Evolutionary conservation across 2,329 filamentous ascomycete genomes (phyloP), one percentile per base, ranked within the genome.

Genomic region (Trichoderma harzianum): DNA sequence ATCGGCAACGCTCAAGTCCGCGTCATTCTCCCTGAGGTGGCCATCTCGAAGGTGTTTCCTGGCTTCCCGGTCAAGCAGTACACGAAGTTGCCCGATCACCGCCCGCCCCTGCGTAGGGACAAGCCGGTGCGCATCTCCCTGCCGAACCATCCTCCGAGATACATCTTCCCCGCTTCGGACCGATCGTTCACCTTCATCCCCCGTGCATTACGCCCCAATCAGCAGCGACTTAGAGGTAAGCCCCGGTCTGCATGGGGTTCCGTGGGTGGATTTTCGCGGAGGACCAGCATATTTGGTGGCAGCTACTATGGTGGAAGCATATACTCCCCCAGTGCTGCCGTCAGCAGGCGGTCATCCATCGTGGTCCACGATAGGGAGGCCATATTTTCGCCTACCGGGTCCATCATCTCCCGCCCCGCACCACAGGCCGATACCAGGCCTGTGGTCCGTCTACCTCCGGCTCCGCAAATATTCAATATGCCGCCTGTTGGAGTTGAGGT

Each of bases 131-230:
- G 96, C 65, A 93, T 99, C 76, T 98, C 94, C 10, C 86, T 99
- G 55, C 95, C 96, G 2, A 87, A 92, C 32, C 88, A 92, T 74
- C 85, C 90, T 14, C 93, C 94, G 43, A 90, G 93, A 74, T 98
- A 98, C 81, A 95, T 98, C 73, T 97, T 96, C 82, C 96, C 96
- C 7, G 92, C 94, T 2, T 86, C 89, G 61, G 95, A 98, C 77
- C 88, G 96, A 75, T 98, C 96, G 0, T 99, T 99, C 81, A 97
- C 98, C 77, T 99, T 99, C 83, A 99, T 99, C 73, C 96, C 96
- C 14, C 89, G 96, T 75, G 95, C 95, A 12, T 88, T 98, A 84
- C 90, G 96, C 76, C 96, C 96, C 16, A 98, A 97, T 79, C 94
- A 97, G 80, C 93, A 97, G 83, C 93, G 97, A 70, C 78, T 78